Evolutionary conservation across 768 basidiomycete species (phyloP).

Genomic region (Clitopilus hobsonii): DNA sequence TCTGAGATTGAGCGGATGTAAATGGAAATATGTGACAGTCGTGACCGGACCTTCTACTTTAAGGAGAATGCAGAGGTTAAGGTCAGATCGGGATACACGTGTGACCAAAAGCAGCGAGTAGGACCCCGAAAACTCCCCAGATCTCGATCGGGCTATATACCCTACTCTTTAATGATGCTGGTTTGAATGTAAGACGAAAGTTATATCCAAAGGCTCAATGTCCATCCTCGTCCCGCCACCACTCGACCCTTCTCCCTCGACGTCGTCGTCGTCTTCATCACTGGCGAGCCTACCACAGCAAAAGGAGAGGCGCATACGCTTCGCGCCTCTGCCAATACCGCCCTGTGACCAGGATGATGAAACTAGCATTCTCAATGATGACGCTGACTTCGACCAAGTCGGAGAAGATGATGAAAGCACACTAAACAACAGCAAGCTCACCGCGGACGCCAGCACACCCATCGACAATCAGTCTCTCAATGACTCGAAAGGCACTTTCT

Average conservation of each 20-base stretch:
- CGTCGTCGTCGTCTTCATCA: constrained; percentile 12
- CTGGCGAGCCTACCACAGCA: constrained; percentile 8
- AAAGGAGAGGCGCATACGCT: constrained; percentile 49
- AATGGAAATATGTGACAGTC: neutral
- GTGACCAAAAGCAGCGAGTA: constrained; percentile 4
- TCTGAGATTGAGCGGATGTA: constrained; percentile 6
- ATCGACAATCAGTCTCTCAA: constrained; percentile 1
- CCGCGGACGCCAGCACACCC: constrained; percentile 7
- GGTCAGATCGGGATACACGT: constrained; percentile 7
- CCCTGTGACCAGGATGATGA: constrained; percentile 25
- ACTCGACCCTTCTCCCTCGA: constrained; percentile 5
- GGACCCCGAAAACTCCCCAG: constrained; percentile 14
- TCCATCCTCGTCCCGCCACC: constrained; percentile 4
- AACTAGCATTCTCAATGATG: constrained; percentile 17
- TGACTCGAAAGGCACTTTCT: constrained; percentile 6
- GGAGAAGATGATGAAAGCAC: constrained; percentile 22
- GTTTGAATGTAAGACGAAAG: neutral
- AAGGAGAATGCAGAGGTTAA: constrained; percentile 5
- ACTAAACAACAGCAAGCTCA: constrained; percentile 9
- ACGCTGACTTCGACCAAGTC: constrained; percentile 37
- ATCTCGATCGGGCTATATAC: constrained; percentile 4
- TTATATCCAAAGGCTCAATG: constrained; percentile 4
- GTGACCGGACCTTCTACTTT: neutral
- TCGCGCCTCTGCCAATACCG: constrained; percentile 83
- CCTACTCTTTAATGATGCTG: neutral